Percentiles rank a stretch among this genome's conserved stretches.
Conservation (phyloP, 2,329 filamentous ascomycete species). For the Pestalotiopsis sp. region DNA sequence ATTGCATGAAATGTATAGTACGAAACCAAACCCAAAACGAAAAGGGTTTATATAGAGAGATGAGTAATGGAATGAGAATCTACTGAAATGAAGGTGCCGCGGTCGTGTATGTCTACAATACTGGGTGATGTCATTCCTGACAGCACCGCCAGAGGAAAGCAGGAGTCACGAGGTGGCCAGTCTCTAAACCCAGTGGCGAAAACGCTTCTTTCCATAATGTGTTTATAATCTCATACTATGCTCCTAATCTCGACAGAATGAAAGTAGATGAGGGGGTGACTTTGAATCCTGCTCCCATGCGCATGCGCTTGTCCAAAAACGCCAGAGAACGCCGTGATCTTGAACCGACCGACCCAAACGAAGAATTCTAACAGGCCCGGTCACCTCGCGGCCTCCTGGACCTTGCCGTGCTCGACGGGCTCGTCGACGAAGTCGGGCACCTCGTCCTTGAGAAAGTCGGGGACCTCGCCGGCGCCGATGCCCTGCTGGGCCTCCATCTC, state of each 20-base stretch:
- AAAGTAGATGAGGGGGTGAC: too few species aligned
- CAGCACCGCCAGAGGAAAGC: background rate
- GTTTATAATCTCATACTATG: background rate
- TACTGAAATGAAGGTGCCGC: background rate
- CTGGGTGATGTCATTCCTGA: background rate
- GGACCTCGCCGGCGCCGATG: slow-evolving; percentile 59
- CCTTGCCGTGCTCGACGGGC: slow-evolving; percentile 74
- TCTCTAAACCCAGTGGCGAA: background rate
- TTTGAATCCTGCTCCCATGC: background rate
- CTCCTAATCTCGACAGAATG: background rate
- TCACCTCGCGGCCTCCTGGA: slow-evolving; percentile 76
- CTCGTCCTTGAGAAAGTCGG: slow-evolving; percentile 89
- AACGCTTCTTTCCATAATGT: background rate
- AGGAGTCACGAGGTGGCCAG: background rate
- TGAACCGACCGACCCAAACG: background rate
- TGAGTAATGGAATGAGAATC: background rate
- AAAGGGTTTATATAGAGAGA: background rate
- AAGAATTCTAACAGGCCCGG: slow-evolving; percentile 12
- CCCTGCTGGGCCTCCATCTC: slow-evolving; percentile 73
- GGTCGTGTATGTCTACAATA: background rate
- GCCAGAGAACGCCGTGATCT: background rate
- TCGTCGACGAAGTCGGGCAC: slow-evolving; percentile 93
- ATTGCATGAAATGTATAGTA: background rate
- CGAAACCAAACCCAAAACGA: background rate
- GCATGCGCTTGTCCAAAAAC: background rate